Base-by-base conservation (phyloP, 495 filamentous ascomycete species). In the Aspergillus sparsus region DNA sequence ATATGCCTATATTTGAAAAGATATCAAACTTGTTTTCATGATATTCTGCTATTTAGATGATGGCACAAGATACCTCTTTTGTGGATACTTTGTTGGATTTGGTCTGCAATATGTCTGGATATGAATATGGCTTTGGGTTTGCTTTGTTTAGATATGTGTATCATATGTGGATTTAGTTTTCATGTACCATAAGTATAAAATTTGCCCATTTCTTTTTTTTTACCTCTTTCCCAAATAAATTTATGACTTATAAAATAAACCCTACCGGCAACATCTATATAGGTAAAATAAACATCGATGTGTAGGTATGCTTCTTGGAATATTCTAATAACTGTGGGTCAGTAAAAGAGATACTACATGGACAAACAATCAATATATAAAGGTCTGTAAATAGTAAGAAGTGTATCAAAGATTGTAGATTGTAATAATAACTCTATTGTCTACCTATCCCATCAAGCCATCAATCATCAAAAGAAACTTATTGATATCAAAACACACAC, bases 401-500 rank as follows among this genome's bases (percentile, higher is more conserved):
- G 0, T 18, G n/a, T 18, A 47, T 10, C 16, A 47, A 47, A 47
- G n/a, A n/a, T n/a, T n/a, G n/a, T n/a, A n/a, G n/a, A n/a, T n/a
- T n/a, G n/a, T 47, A 16, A 18, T 16, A 18, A n/a, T 41, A n/a
- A 13, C 34, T 55, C 35, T 55, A 55, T 27, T 37, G 35, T 44
- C 52, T 55, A 55, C 36, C 51, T 27, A 16, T 21, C 35, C 18
- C 12, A 39, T 41, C 44, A 41, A 16, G 16, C 21, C 21, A 27
- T 27, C 37, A 41, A 42, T 41, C 41, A 55, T 55, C 52, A 53
- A 37, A 53, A 27, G 3, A 27, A 27, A 27, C 21, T 53, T 53
- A 32, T 13, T 31, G 13, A 55, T 55, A 55, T 47, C 36, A 35
- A 51, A 49, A 47, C 32, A 49, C 49, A 50, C 39, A n/a, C 32